phyloP scores from a whole-genome alignment of 257 asterid species.

The Nicotiana noctiflora region DNA sequence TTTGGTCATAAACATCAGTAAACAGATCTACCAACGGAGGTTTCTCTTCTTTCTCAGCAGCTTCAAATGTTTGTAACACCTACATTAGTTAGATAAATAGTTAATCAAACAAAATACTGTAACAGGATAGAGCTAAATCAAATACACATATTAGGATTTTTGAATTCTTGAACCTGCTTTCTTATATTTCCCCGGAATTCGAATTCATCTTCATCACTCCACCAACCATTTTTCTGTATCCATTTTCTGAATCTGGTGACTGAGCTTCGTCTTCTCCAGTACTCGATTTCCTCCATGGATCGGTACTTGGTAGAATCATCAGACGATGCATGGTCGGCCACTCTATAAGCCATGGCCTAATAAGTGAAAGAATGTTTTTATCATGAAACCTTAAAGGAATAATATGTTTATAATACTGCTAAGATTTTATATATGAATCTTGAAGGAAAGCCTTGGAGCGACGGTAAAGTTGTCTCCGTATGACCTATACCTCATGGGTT shows the following conservation, averaged over 20 bases:
- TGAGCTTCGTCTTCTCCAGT: conserved; percentile 60
- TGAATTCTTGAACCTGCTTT: conserved; percentile 41
- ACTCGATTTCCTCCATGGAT: conserved; percentile 48
- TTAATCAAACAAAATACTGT: neutral
- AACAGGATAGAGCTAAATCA: neutral
- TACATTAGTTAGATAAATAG: neutral
- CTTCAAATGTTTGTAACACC: conserved; percentile 63
- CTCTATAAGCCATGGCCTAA: conserved; percentile 76
- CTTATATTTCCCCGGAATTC: conserved; percentile 44
- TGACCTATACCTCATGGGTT: too few relatives aligned
- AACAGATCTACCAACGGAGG: conserved; percentile 49
- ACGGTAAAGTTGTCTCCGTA: too few relatives aligned
- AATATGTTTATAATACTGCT: neutral
- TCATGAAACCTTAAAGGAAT: neutral
- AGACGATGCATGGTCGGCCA: conserved; percentile 85
- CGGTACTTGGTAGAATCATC: conserved; percentile 91
- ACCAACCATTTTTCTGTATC: conserved; percentile 69
- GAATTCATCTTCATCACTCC: conserved; percentile 60
- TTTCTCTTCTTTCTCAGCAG: conserved; percentile 57
- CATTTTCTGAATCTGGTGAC: conserved; percentile 60
- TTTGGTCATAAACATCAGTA: conserved; percentile 54
- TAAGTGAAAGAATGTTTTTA: neutral
- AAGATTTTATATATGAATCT: too few relatives aligned
- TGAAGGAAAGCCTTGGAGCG: too few relatives aligned
- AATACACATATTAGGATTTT: neutral